phyloP scores from a whole-genome alignment of 192 early-diverging fungal genomes.

The Entomortierella lignicola region DNA sequence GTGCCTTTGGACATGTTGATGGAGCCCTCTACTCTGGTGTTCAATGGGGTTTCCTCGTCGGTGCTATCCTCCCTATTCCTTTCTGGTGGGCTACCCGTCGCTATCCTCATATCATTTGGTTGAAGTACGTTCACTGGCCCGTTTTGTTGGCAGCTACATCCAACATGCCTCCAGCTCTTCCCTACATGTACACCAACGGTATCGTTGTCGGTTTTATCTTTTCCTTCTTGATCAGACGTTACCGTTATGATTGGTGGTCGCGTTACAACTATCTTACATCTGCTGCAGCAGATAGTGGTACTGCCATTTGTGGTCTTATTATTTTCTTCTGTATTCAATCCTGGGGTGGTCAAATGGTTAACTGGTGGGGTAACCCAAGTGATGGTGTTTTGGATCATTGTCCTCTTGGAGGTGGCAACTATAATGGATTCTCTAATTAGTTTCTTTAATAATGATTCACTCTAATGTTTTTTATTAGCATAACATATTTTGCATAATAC shows the following conservation, averaged over 20 bases:
- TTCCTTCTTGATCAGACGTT: slow-evolving; percentile 63
- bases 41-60: slow-evolving; percentile 63
- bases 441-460: too few species aligned
- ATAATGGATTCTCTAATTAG: neutral
- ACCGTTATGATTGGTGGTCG: slow-evolving; percentile 66
- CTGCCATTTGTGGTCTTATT: slow-evolving; percentile 58
- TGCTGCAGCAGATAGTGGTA: slow-evolving; percentile 71
- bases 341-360: slow-evolving; percentile 19
- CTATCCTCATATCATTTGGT: slow-evolving; percentile 59
- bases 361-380: slow-evolving; percentile 44
- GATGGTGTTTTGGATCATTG: slow-evolving; percentile 34
- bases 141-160: slow-evolving; percentile 63
- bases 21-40: slow-evolving; percentile 55
- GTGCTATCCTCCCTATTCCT: slow-evolving; percentile 67
- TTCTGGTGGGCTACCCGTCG: slow-evolving; percentile 63
- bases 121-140: slow-evolving; percentile 69
- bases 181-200: slow-evolving; percentile 48
- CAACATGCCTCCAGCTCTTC: slow-evolving; percentile 66
- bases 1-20: slow-evolving; percentile 64
- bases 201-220: slow-evolving; percentile 64
- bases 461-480: too few species aligned
- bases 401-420: slow-evolving; percentile 28
- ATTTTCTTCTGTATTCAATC: slow-evolving; percentile 58
- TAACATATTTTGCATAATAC: neutral
- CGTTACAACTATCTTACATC: slow-evolving; percentile 79